Percentiles rank a stretch among this genome's conserved stretches.
Evolutionary conservation across 2,329 filamentous ascomycete species (phyloP).

Genomic region (Fusarium torreyae): DNA sequence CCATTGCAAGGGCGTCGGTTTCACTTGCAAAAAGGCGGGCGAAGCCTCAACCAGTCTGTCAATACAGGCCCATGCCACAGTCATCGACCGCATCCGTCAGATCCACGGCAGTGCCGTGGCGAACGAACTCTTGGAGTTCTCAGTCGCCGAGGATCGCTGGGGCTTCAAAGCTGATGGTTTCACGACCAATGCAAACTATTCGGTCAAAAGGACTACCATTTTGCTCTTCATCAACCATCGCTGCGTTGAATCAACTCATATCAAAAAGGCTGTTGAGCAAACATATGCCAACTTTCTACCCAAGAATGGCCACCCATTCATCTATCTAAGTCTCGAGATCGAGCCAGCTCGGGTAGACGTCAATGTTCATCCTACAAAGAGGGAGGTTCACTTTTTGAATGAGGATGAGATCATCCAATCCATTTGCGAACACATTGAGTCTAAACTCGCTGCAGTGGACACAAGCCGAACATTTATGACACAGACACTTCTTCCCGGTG

Average conservation of each 20-base stretch:
- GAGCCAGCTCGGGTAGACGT: conserved; percentile 95
- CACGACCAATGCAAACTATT: conserved; percentile 94
- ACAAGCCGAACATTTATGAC: conserved; percentile 95
- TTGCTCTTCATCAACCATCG: conserved; percentile 97
- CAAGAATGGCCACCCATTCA: conserved; percentile 93
- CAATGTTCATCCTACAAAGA: conserved; percentile 97
- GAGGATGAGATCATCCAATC: conserved; percentile 95
- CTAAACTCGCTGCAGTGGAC: conserved; percentile 87
- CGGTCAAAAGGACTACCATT: conserved; percentile 88
- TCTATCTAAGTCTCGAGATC: conserved; percentile 93
- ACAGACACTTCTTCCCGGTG: conserved; percentile 87
- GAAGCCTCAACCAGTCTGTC: conserved; percentile 88
- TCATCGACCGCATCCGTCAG: conserved; percentile 88
- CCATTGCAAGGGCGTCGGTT: conserved; percentile 91
- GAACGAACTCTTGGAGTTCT: conserved; percentile 87
- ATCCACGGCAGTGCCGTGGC: conserved; percentile 88
- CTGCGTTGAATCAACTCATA: conserved; percentile 87
- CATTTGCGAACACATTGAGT: conserved; percentile 85
- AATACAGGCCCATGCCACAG: conserved; percentile 79
- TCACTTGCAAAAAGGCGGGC: conserved; percentile 96
- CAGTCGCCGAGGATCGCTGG: conserved; percentile 80
- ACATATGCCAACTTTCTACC: conserved; percentile 90
- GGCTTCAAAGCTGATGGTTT: conserved; percentile 87
- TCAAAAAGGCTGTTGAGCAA: conserved; percentile 93
- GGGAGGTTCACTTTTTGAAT: conserved; percentile 96